Base-by-base conservation (phyloP, 1,139 yeast genomes). In the Suhomyces coccinellae region DNA sequence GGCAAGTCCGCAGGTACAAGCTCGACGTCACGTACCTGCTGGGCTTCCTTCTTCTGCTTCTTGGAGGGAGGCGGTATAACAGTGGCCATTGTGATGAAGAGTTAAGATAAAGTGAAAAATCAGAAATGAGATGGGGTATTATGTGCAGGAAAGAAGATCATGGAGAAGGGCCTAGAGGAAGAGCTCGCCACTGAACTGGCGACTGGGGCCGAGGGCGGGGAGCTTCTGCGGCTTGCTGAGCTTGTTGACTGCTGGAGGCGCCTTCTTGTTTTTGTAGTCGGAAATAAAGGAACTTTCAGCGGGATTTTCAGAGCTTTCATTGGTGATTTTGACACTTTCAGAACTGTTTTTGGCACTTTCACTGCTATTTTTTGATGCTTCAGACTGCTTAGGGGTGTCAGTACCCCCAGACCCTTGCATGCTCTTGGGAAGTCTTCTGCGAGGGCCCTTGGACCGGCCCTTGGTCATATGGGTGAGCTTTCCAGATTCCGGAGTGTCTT, bases 1-100 rank as follows among this genome's bases (percentile, higher is more conserved):
- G 97, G 97, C 33, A 91, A 68, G 57, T 88, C 95, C 2, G 67
- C 73, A 1, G 98, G 98, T 17, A 87, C 71, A 10, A 85, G 65
- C 45, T 82, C 85, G 13, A 87, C 85, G 43, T 85, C 93, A 45
- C 87, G 80, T 11, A 87, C 88, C 58, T 80, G 76, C 62, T 90
- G 97, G 5, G 95, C 95, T 53, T 79, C 87, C 58, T 83, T 81
- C 66, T 80, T 87, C 65, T 90, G 97, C 61, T 83, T 87, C 65
- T 93, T 93, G 0, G 96, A 86, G 30, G 89, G 95, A 38, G 98
- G 99, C 22, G 99, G 99, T 40, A 93, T 67, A 40, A 88, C 75
- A 4, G 99, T 93, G 49, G 99, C 95, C 99, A 93, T 93, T 15
- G 22, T 43, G 30, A 6, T 13, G n/a, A 33, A 22, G 16, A 6